These are phyloP conservation scores for Colletotrichum incanum DNA, from an alignment of 2,329 filamentous ascomycete species.

Conservation along the genomic window DNA sequence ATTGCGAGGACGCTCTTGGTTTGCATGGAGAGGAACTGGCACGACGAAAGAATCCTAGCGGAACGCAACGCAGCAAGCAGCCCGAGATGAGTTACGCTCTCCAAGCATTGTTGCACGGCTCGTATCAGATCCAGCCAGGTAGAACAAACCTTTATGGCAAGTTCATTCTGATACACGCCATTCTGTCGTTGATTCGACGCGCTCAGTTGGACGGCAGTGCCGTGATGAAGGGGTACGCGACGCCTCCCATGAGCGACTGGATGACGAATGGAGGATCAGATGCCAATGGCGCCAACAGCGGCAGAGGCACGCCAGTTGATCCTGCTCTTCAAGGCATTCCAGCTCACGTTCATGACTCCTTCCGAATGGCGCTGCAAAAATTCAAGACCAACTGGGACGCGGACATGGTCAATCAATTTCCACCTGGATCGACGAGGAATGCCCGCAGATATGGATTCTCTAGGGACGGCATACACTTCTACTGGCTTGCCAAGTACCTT, in stretches of 20 bases:
- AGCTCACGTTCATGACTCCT: constrained; percentile 62
- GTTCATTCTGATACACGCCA: constrained; percentile 80
- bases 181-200: constrained; percentile 73
- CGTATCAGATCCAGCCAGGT: constrained; percentile 73
- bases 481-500: constrained; percentile 78
- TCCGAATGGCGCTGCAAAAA: constrained; percentile 75
- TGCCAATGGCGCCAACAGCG: constrained; percentile 55
- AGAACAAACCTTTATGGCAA: constrained; percentile 82
- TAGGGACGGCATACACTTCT: constrained; percentile 80
- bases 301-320: constrained; percentile 63
- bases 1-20: constrained; percentile 77
- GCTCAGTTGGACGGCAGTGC: constrained; percentile 60
- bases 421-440: constrained; percentile 63
- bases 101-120: constrained; percentile 72
- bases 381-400: constrained; percentile 82
- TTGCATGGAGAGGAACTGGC: constrained; percentile 72
- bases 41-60: constrained; percentile 70
- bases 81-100: constrained; percentile 75
- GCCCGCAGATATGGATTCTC: constrained; percentile 78
- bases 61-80: constrained; percentile 76
- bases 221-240: constrained; percentile 60
- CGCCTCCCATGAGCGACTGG: constrained; percentile 74
- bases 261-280: constrained; percentile 61
- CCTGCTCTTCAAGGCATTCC: constrained; percentile 55
- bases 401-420: constrained; percentile 79